Conservation (phyloP, 192 early-diverging fungal genomes). For the Backusella liffmaniae region DNA sequence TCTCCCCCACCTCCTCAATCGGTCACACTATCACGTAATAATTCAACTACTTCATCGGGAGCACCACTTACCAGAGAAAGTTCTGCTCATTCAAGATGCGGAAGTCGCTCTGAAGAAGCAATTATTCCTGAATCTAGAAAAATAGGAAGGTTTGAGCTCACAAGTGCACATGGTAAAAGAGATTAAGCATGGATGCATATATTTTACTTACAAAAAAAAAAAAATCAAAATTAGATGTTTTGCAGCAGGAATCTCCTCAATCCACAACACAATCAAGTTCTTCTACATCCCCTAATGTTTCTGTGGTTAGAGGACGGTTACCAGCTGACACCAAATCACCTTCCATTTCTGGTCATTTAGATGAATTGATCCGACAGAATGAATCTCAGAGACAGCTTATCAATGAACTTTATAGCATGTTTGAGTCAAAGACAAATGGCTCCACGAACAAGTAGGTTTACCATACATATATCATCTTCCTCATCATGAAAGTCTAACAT, state of each 20-base stretch:
- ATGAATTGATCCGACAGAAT: constrained; percentile 44
- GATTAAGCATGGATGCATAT: neutral
- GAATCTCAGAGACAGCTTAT: constrained; percentile 42
- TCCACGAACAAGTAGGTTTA: neutral
- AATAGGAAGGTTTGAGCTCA: constrained; percentile 31
- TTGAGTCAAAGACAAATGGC: constrained; percentile 3
- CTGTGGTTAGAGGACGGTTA: constrained; percentile 12
- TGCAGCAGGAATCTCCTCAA: constrained; percentile 26
- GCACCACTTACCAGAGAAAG: neutral
- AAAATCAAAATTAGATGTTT: neutral
- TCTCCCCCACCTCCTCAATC: constrained; percentile 4
- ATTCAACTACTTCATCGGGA: constrained; percentile 2
- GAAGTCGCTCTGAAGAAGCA: constrained; percentile 2
- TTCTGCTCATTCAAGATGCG: neutral
- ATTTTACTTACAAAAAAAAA: neutral
- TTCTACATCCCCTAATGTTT: constrained; percentile 19
- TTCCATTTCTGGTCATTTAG: constrained; percentile 34
- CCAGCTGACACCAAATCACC: constrained; percentile 27
- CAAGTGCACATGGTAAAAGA: neutral
- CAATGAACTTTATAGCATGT: constrained; percentile 25
- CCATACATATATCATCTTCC: neutral
- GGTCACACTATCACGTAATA: constrained; percentile 25
- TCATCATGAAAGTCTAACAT: neutral
- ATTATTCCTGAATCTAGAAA: constrained; percentile 25
- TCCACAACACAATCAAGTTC: constrained; percentile 33